A percentile compares a stretch with the other conserved stretches of the same genome.
Conservation (phyloP, 1,139 yeast genomes). For the Candida sanyaensis region DNA sequence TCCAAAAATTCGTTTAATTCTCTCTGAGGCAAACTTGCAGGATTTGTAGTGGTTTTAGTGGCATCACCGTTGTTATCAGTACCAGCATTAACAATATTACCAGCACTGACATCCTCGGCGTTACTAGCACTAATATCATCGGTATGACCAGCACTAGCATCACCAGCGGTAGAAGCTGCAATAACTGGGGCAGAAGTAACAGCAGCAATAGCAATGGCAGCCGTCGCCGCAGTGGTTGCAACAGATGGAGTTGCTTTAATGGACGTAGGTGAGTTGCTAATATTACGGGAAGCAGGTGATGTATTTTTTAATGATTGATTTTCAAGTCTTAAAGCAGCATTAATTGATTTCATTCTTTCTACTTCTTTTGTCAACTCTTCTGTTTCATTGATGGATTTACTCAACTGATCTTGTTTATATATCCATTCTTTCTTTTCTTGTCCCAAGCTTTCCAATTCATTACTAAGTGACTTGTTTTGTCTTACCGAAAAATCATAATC, state of each 20-base stretch:
- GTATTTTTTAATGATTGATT: conserved; percentile 37
- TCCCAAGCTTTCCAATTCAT: conserved; percentile 24
- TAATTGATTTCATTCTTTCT: conserved; percentile 29
- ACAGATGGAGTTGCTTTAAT: conserved; percentile 8
- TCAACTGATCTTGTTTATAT: conserved; percentile 11
- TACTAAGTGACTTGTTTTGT: conserved; percentile 25
- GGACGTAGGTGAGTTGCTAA: conserved; percentile 5
- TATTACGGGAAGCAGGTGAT: conserved; percentile 8
- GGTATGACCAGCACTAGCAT: not conserved
- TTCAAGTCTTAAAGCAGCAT: conserved; percentile 42
- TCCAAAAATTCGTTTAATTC: conserved; percentile 30
- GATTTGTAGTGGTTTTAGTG: not conserved
- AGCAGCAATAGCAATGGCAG: conserved; percentile 7
- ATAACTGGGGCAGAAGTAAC: conserved; percentile 1
- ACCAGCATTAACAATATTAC: not conserved
- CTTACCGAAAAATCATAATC: conserved; percentile 23
- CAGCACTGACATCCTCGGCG: not conserved
- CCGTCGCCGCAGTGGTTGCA: conserved; percentile 3
- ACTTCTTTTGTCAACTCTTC: conserved; percentile 22
- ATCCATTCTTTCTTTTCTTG: conserved; percentile 17
- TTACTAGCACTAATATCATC: not conserved
- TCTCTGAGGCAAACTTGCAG: conserved; percentile 11
- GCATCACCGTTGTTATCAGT: not conserved
- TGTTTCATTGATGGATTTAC: conserved; percentile 10
- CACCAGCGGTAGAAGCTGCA: not conserved